A percentile compares a stretch with the other conserved stretches of the same genome.
These are phyloP conservation scores for Podosphaera aphanis DNA, from an alignment of 2,329 filamentous ascomycete species.

Conservation along the genomic window DNA sequence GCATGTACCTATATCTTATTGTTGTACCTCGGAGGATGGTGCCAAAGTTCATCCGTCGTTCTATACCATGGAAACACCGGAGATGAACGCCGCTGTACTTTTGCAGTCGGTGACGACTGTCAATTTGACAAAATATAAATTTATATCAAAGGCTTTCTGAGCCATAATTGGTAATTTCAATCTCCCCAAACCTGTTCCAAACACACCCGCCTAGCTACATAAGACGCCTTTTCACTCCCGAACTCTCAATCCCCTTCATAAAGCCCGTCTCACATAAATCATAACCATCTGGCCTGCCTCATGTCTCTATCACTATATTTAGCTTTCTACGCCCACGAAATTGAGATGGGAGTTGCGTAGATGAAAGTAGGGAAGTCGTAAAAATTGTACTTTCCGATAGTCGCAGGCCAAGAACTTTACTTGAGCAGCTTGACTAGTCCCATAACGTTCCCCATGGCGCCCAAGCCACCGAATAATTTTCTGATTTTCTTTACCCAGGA, in stretches of 20 bases:
- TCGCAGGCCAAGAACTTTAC: conserved; percentile 5
- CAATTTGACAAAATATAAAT: no score
- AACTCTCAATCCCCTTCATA: not conserved
- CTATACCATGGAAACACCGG: no score
- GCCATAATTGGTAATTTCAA: no score
- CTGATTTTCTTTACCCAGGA: not conserved
- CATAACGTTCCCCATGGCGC: conserved; percentile 11
- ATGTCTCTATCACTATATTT: not conserved
- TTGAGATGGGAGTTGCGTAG: not conserved
- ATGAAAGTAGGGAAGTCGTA: not conserved
- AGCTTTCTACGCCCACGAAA: not conserved
- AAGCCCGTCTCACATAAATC: not conserved
- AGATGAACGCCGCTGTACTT: no score
- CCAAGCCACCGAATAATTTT: conserved; percentile 7
- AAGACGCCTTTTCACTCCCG: not conserved
- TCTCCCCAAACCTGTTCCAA: no score
- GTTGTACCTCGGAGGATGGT: no score
- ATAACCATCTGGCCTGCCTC: not conserved
- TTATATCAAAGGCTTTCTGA: no score
- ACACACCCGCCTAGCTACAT: no score
- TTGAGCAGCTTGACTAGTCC: conserved; percentile 17
- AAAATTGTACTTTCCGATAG: not conserved
- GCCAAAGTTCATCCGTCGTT: no score
- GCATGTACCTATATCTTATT: no score
- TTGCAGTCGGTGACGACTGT: no score